Conservation (phyloP, 345 rosid genomes). For the Melaleuca quinquenervia region DNA sequence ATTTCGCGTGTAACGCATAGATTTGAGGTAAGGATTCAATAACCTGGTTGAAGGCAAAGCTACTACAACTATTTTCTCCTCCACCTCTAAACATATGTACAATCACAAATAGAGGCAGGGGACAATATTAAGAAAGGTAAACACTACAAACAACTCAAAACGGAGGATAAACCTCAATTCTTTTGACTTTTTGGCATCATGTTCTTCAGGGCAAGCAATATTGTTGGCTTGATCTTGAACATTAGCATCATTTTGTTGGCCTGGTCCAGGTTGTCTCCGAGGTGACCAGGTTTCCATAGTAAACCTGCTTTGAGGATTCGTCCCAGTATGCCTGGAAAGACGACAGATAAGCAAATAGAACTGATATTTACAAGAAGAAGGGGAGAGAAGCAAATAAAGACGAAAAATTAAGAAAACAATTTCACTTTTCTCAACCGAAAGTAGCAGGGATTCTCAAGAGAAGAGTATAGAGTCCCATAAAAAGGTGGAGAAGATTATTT, state of each 20-base stretch:
- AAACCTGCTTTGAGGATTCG: conserved; percentile 45
- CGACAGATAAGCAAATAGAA: not conserved
- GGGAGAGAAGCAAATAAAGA: not conserved
- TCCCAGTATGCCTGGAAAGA: conserved; percentile 44
- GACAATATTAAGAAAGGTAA: not conserved
- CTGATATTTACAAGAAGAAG: not conserved
- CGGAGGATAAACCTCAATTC: not conserved
- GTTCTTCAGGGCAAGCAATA: not conserved
- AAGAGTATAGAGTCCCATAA: not conserved
- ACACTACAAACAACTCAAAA: not conserved
- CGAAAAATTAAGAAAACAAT: not conserved
- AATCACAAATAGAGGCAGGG: not conserved
- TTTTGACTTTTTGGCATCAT: not conserved
- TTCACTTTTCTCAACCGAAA: not conserved
- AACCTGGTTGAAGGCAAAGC: not conserved
- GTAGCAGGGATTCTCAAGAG: not conserved
- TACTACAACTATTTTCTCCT: not conserved
- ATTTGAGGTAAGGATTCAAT: not conserved
- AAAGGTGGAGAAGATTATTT: not conserved
- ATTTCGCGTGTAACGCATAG: not conserved
- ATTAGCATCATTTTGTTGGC: conserved; percentile 21
- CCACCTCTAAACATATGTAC: not conserved
- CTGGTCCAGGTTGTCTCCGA: conserved; percentile 58
- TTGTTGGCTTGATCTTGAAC: not conserved
- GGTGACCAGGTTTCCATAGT: conserved; percentile 44